Evolutionary conservation across 371 early-diverging fungal genomes (phyloP), one percentile per base, ranked within the genome.

Genomic region (Lichtheimia ramosa): DNA sequence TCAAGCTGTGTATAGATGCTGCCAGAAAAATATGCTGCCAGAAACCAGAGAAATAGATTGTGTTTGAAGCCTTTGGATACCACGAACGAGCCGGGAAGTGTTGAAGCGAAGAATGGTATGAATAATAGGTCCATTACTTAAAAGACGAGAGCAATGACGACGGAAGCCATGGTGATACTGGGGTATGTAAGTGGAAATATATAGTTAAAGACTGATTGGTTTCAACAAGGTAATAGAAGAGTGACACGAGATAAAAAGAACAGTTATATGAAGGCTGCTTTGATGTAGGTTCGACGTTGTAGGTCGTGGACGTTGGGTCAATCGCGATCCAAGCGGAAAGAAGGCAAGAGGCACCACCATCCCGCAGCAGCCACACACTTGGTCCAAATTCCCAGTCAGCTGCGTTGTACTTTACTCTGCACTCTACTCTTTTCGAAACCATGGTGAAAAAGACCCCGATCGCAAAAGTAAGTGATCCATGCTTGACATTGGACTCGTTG

Each of bases 81-180:
- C 56, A 56, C 48, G 54, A 56, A 48, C 50, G 54, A 25, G 55
- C 48, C 48, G 64, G 23, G 27, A 53, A 58, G 50, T 16, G 42
- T 23, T 20, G 27, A 21, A 49, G 56, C 28, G n/a, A 56, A 54
- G 49, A 25, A 52, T 53, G 51, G 42, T 49, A 51, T 56, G 56
- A 41, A 21, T 8, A 55, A 55, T 51, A 42, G 48, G 25, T 59
- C 59, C 63, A 68, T 63, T 59, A 60, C 63, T 60, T 68, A 68
- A 59, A 68, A 51, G 39, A 34, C 34, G 34, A 56, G 54, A n/a
- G 41, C 7, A 51, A 56, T 43, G 55, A 34, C 56, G 49, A 58
- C 52, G 58, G 64, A 68, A 59, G 63, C 68, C 68, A 68, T 68
- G 48, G 43, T 68, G 68, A 21, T 34, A 34, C 5, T n/a, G n/a